A percentile compares a stretch with the other conserved stretches of the same genome.
phyloP scores from a whole-genome alignment of 257 asterid species.

The Penstemon barbatus region DNA sequence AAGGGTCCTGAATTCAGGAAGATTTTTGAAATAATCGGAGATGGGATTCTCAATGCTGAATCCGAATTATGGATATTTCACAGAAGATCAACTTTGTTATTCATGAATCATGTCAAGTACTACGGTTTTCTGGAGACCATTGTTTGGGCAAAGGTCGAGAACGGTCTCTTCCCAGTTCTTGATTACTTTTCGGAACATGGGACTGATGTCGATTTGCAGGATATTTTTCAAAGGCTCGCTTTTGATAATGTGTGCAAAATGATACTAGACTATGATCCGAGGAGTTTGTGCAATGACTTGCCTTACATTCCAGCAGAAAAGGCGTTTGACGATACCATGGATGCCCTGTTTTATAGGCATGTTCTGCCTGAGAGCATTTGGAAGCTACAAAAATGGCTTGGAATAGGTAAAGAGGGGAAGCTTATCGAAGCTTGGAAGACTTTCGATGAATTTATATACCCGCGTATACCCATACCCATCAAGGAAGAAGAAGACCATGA shows the following conservation, averaged over 20 bases:
- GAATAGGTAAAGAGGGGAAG: conserved; percentile 21
- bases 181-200: not conserved
- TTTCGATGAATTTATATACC: conserved; percentile 44
- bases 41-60: conserved; percentile 35
- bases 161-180: conserved; percentile 20
- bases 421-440: conserved; percentile 26
- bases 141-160: conserved; percentile 17
- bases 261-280: too few species aligned
- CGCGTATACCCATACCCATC: conserved; percentile 6
- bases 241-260: not conserved
- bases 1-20: conserved; percentile 30
- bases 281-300: too few species aligned
- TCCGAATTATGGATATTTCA: conserved; percentile 27
- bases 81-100: conserved; percentile 7
- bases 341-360: conserved; percentile 27
- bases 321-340: too few species aligned
- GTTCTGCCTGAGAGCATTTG: conserved; percentile 36
- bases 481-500: not conserved
- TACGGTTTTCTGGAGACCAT: not conserved
- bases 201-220: conserved; percentile 21
- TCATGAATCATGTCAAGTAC: conserved; percentile 8
- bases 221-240: conserved; percentile 15
- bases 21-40: conserved; percentile 29
- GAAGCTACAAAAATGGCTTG: conserved; percentile 37
- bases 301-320: too few species aligned